phyloP scores from a whole-genome alignment of 768 basidiomycete genomes.

The Termitomyces sp. region DNA sequence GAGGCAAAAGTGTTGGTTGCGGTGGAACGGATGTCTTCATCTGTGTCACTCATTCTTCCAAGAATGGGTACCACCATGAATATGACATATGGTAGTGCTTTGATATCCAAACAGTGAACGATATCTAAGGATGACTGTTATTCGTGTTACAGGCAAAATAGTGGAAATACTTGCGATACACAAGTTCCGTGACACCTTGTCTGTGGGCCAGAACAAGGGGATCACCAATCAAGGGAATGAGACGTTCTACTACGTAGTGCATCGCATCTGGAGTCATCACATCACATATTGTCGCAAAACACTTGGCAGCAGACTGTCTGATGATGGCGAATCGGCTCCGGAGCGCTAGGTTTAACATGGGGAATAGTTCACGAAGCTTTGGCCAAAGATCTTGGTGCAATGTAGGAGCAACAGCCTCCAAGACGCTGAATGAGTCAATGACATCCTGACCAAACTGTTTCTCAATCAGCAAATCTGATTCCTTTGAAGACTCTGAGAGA shows the following conservation, averaged over 20 bases:
- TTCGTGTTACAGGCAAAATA: not conserved
- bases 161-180: slow-evolving; percentile 71
- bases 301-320: slow-evolving; percentile 81
- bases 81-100: slow-evolving; percentile 93
- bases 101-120: slow-evolving; percentile 87
- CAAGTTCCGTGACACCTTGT: slow-evolving; percentile 87
- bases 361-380: slow-evolving; percentile 69
- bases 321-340: slow-evolving; percentile 87
- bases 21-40: slow-evolving; percentile 88
- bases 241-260: slow-evolving; percentile 81
- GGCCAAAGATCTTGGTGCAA: slow-evolving; percentile 69
- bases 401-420: slow-evolving; percentile 77
- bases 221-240: slow-evolving; percentile 83
- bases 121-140: slow-evolving; percentile 57
- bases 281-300: slow-evolving; percentile 84
- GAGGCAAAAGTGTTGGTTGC: slow-evolving; percentile 98
- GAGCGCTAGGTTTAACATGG: slow-evolving; percentile 71
- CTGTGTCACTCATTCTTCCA: slow-evolving; percentile 93
- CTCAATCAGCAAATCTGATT: slow-evolving; percentile 64
- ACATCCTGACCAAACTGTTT: slow-evolving; percentile 83
- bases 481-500: slow-evolving; percentile 44
- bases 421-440: slow-evolving; percentile 87
- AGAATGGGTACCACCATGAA: slow-evolving; percentile 96
- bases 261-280: slow-evolving; percentile 84
- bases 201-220: slow-evolving; percentile 67